Evolutionary conservation across 768 basidiomycete species (phyloP).

Genomic region (Pisolithus sp.): DNA sequence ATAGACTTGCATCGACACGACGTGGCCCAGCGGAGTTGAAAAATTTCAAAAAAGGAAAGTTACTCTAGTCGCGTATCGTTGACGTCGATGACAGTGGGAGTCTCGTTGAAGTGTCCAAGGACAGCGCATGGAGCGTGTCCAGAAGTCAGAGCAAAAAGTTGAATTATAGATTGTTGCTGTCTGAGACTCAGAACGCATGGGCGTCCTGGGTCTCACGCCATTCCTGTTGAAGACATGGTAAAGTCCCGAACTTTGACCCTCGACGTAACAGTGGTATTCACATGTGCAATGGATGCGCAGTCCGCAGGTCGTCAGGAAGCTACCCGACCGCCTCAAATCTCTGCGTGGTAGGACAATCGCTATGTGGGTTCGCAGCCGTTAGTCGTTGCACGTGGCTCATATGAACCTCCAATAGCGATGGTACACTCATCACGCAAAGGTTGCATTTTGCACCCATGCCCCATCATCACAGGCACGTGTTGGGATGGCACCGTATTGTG

Average conservation of each 20-base stretch:
- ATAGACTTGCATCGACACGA: constrained; percentile 3
- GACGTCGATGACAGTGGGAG: background rate
- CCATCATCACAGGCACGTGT: constrained; percentile 61
- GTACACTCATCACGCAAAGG: constrained; percentile 78
- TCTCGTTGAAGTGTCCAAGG: too few species aligned
- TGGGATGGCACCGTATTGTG: constrained; percentile 72
- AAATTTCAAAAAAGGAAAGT: constrained; percentile 14
- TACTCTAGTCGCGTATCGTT: background rate
- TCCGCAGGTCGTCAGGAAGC: constrained; percentile 54
- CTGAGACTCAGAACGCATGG: constrained; percentile 38
- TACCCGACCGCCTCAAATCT: constrained; percentile 58
- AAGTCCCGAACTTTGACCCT: constrained; percentile 6
- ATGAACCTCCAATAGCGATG: constrained; percentile 52
- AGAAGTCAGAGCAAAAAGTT: background rate
- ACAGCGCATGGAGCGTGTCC: background rate
- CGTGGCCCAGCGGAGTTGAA: constrained; percentile 28
- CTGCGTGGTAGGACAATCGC: constrained; percentile 65
- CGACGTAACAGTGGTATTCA: background rate
- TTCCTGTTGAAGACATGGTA: constrained; percentile 67
- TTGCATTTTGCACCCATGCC: constrained; percentile 66
- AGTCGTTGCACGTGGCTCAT: background rate
- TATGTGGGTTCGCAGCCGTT: constrained; percentile 45
- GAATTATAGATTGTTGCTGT: background rate
- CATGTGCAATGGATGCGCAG: constrained; percentile 27
- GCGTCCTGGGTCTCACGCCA: constrained; percentile 63